Base-by-base conservation (phyloP, 176 grass and related monocot genomes). In the Pontederia paniculata region DNA sequence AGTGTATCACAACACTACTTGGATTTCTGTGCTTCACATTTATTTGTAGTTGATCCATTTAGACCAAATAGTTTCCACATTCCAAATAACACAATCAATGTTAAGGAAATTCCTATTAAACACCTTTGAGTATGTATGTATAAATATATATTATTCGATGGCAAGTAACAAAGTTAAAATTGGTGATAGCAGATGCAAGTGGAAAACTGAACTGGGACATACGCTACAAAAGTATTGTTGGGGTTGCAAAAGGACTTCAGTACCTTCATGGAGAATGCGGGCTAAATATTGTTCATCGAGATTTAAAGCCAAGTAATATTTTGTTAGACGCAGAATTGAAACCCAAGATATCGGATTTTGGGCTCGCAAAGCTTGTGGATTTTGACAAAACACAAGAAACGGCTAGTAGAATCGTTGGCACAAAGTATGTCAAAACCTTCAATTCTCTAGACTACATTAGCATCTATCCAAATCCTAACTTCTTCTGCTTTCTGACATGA, bases 291-390 rank as follows among this genome's bases (percentile, higher is more conserved):
- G 51, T 59, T 21, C 67, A 70, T 45, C 66, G 66, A 9, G 66
- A 69, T 56, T 54, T 69, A 31, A 69, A 69, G 16, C 50, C 66
- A 1, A 54, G 66, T 42, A 69, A 69, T 44, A 69, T 70, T 46
- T 70, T 70, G 50, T 44, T 68, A 37, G 64, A 68, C 25, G 54
- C 42, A 54, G 14, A 68, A 6, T 41, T 68, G 44, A 68, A 28
- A 19, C 64, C 64, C 4, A 68, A 68, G 54, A 68, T 68, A 47
- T 68, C 64, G 11, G 64, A 68, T 19, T 68, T 68, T 6, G 64
- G 64, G 23, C 64, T 68, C 18, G 64, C 64, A 31, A 68, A 50
- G 13, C 54, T 68, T 17, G 37, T 68, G 50, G 44, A 13, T 17
- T 23, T 52, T 28, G 64, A 68, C 31, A 15, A 68, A 68, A 42